Conservation (phyloP, 2,329 filamentous ascomycete species). For the Plenodomus tracheiphilus region DNA sequence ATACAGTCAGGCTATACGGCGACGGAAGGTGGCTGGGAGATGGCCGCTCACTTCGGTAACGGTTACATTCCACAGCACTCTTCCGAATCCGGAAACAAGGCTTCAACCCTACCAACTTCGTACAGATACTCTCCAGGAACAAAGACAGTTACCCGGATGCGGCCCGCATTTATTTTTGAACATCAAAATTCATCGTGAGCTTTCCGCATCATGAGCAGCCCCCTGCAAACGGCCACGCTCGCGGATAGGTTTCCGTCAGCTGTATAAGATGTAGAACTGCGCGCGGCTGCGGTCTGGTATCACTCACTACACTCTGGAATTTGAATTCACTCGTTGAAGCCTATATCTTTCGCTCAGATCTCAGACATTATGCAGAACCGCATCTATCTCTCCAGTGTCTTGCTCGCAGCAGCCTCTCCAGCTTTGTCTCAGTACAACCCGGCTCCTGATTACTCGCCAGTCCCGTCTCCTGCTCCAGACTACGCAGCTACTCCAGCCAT, state of each 20-base stretch:
- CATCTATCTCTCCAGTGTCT: neutral
- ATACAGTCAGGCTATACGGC: neutral
- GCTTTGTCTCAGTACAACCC: neutral
- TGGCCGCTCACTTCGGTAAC: neutral
- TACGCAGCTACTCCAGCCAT: slow-evolving; percentile 2
- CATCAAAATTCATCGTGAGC: neutral
- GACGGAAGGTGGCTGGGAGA: neutral
- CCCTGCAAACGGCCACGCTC: slow-evolving; percentile 23
- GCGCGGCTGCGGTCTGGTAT: slow-evolving; percentile 4
- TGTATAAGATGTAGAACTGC: slow-evolving; percentile 12
- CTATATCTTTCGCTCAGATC: neutral
- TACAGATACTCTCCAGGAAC: slow-evolving; percentile 7
- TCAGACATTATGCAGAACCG: slow-evolving; percentile 2
- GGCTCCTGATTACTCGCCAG: neutral
- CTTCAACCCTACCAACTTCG: neutral
- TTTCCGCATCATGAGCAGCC: slow-evolving; percentile 6
- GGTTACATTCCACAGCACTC: slow-evolving; percentile 27
- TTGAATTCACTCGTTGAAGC: slow-evolving; percentile 1
- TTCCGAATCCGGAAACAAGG: slow-evolving; percentile 19
- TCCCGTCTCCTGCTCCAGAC: neutral
- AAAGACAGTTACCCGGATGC: slow-evolving; percentile 24
- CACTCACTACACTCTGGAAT: neutral
- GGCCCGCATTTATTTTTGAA: slow-evolving; percentile 15
- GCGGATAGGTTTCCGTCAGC: neutral
- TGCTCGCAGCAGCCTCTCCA: neutral